A percentile compares a stretch with the other conserved stretches of the same genome.
Conservation (phyloP, 331 rosid species). For the Pyracantha coccinea region DNA sequence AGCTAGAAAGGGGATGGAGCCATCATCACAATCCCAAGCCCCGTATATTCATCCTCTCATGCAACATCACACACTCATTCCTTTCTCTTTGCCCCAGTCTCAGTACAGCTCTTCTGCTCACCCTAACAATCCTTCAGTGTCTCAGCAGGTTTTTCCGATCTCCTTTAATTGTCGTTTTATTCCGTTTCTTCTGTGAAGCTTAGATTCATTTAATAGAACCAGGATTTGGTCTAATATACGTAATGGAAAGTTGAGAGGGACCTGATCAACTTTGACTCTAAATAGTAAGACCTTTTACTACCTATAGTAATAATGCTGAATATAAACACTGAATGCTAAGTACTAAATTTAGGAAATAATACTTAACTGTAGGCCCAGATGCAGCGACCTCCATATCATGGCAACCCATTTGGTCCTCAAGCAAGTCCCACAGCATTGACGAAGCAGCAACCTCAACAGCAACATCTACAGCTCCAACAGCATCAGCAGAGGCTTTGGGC, state of each 20-base stretch:
- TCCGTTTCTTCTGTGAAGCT: background rate
- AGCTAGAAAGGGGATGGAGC: conserved; percentile 31
- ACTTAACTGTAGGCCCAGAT: conserved; percentile 31
- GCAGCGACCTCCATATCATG: conserved; percentile 38
- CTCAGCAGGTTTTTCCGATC: conserved; percentile 41
- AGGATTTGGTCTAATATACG: background rate
- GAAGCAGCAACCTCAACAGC: conserved; percentile 31
- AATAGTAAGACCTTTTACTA: background rate
- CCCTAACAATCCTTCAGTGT: conserved; percentile 31
- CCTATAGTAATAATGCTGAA: background rate
- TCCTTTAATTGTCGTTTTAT: background rate
- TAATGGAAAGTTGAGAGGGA: background rate
- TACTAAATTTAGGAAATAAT: background rate
- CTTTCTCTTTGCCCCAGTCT: conserved; percentile 33
- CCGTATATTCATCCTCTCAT: conserved; percentile 42
- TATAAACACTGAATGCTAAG: background rate
- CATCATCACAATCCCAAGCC: conserved; percentile 35
- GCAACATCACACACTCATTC: conserved; percentile 35
- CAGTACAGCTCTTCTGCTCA: conserved; percentile 32
- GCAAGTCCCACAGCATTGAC: conserved; percentile 25
- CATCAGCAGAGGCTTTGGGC: conserved; percentile 42
- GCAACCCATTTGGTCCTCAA: conserved; percentile 25
- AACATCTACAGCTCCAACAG: conserved; percentile 21
- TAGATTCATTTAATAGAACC: background rate
- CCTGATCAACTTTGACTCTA: background rate